These are phyloP conservation scores for Trichosporon inkin DNA, from an alignment of 1,284 basidiomycete species.

Conservation along the genomic window DNA sequence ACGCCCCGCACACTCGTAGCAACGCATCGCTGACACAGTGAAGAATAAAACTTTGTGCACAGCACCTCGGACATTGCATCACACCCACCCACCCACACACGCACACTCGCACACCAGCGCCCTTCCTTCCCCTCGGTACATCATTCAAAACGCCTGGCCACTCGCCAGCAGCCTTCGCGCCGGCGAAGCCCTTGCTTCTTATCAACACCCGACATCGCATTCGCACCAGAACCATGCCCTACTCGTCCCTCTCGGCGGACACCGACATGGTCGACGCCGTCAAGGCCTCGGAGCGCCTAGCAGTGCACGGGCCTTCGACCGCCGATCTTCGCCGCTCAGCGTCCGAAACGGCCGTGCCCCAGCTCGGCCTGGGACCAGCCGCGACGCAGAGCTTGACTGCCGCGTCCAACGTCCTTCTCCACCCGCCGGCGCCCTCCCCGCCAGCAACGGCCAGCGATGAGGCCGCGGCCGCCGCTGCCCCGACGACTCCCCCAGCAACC, in stretches of 20 bases:
- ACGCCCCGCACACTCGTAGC: too few relatives aligned
- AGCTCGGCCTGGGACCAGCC: background rate
- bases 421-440: slow-evolving; percentile 4
- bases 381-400: background rate
- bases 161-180: background rate
- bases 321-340: slow-evolving; percentile 16
- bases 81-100: too few relatives aligned
- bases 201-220: background rate
- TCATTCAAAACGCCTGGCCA: background rate
- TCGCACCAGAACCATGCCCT: slow-evolving; percentile 14
- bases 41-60: too few relatives aligned
- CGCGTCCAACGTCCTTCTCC: slow-evolving; percentile 2
- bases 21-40: too few relatives aligned
- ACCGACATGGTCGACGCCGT: slow-evolving; percentile 18
- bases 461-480: background rate
- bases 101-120: background rate
- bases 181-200: background rate
- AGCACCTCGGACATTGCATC: too few relatives aligned
- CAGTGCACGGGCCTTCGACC: background rate
- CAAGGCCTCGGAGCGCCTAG: slow-evolving; percentile 3
- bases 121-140: background rate
- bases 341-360: slow-evolving; percentile 15
- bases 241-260: slow-evolving; percentile 14
- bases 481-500: background rate
- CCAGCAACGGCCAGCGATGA: background rate